phyloP scores from a whole-genome alignment of 805 yeast genomes.

The Yamadazyma laniorum region DNA sequence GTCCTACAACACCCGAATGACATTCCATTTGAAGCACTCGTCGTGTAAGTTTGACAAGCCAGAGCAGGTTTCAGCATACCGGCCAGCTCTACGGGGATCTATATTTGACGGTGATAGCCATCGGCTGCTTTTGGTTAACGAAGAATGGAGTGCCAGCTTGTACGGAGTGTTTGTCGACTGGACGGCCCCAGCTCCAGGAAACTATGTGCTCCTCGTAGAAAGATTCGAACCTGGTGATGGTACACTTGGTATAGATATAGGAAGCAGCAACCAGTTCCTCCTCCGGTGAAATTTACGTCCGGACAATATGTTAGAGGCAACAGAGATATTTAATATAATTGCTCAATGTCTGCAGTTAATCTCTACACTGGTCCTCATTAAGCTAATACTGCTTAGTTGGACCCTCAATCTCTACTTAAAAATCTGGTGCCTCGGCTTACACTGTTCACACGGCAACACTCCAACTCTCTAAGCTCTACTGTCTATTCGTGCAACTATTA shows the following conservation, averaged over 20 bases:
- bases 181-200: conserved; percentile 21
- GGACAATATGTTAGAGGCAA: too few species aligned
- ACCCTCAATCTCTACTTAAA: too few species aligned
- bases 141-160: conserved; percentile 39
- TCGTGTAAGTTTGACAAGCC: conserved; percentile 10
- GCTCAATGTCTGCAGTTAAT: too few species aligned
- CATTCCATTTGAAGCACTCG: conserved; percentile 27
- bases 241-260: conserved; percentile 35
- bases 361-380: too few species aligned
- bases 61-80: conserved; percentile 26
- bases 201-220: conserved; percentile 44
- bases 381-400: too few species aligned
- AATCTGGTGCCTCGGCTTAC: too few species aligned
- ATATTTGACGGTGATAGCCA: conserved; percentile 31
- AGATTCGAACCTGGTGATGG: conserved; percentile 50
- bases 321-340: background rate
- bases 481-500: too few species aligned
- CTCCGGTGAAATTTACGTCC: background rate
- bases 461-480: too few species aligned
- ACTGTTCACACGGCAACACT: too few species aligned
- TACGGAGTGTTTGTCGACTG: conserved; percentile 45
- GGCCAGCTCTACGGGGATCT: conserved; percentile 48
- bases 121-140: conserved; percentile 32
- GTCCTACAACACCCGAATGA: conserved; percentile 20
- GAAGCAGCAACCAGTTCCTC: conserved; percentile 16